Percentiles rank a stretch among this genome's conserved stretches.
Conservation (phyloP, 768 basidiomycete species). For the Solioccasus polychromus region DNA sequence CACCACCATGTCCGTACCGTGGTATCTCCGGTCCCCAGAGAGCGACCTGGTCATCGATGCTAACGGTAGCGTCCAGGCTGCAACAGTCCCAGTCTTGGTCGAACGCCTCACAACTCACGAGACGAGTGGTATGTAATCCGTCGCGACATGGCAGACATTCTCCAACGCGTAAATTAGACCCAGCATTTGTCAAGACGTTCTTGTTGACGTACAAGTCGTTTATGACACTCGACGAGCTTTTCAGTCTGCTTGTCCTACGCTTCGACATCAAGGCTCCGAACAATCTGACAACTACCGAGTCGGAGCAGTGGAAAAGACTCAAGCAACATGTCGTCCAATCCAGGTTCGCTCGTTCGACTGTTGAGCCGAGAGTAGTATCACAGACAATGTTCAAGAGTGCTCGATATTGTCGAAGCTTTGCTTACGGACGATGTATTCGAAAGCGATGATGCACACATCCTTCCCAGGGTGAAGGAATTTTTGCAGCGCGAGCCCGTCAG, state of each 20-base stretch:
- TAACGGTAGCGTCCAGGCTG: conserved; percentile 81
- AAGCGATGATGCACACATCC: conserved; percentile 78
- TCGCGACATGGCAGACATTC: neutral
- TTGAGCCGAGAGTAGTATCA: conserved; percentile 3
- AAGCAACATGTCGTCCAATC: conserved; percentile 87
- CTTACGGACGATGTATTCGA: conserved; percentile 80
- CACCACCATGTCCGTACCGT: conserved; percentile 49
- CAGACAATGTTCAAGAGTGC: conserved; percentile 46
- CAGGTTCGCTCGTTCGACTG: conserved; percentile 51
- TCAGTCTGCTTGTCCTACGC: conserved; percentile 75
- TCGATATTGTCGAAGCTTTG: conserved; percentile 90
- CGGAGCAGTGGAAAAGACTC: conserved; percentile 74
- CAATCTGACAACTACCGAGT: conserved; percentile 56
- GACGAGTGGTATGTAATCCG: conserved; percentile 60
- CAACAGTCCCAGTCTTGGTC: conserved; percentile 83
- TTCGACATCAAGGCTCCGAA: conserved; percentile 77
- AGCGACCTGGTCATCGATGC: conserved; percentile 83
- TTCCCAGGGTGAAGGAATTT: conserved; percentile 81
- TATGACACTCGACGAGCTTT: conserved; percentile 76
- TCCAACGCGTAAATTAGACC: conserved; percentile 44
- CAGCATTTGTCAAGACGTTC: conserved; percentile 82
- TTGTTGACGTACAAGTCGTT: conserved; percentile 96
- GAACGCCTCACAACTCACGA: conserved; percentile 92
- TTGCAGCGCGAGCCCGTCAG: conserved; percentile 61
- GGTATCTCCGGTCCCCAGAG: conserved; percentile 84